Evolutionary conservation across 345 rosid genomes (phyloP).

Genomic region (Bruguiera parviflora): DNA sequence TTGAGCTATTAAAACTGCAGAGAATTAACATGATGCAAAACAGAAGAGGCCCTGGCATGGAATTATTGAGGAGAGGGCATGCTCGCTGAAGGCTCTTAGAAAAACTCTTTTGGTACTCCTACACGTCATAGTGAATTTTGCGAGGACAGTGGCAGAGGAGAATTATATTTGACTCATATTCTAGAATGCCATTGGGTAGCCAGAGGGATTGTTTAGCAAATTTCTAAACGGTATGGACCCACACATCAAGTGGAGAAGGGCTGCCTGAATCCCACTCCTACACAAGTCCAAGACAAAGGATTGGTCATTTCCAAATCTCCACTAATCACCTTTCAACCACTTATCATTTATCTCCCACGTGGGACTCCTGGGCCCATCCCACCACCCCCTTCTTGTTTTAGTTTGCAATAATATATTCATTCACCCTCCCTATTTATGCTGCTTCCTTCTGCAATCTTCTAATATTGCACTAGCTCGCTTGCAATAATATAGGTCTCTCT

Average conservation of each 20-base stretch:
- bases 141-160: not conserved
- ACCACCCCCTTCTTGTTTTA: not conserved
- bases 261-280: slow-evolving; percentile 26
- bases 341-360: slow-evolving; percentile 83
- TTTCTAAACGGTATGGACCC: slow-evolving; percentile 40
- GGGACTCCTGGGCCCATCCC: slow-evolving; percentile 54
- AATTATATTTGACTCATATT: slow-evolving; percentile 1
- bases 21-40: too few relatives aligned
- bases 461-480: not conserved
- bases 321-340: slow-evolving; percentile 84
- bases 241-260: slow-evolving; percentile 54
- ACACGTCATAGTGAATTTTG: not conserved
- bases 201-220: slow-evolving; percentile 20
- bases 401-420: not conserved
- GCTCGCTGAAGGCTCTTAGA: too few relatives aligned
- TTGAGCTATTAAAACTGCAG: too few relatives aligned
- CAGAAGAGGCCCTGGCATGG: too few relatives aligned
- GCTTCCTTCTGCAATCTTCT: not conserved
- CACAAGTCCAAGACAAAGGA: slow-evolving; percentile 32
- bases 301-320: slow-evolving; percentile 66
- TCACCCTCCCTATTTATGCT: not conserved
- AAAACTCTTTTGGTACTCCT: not conserved
- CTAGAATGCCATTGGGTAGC: slow-evolving; percentile 10
- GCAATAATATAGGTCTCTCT: not conserved
- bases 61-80: too few relatives aligned